Base-by-base conservation (phyloP, 108 stramenopile species). In the Nannochloropsis salina region DNA sequence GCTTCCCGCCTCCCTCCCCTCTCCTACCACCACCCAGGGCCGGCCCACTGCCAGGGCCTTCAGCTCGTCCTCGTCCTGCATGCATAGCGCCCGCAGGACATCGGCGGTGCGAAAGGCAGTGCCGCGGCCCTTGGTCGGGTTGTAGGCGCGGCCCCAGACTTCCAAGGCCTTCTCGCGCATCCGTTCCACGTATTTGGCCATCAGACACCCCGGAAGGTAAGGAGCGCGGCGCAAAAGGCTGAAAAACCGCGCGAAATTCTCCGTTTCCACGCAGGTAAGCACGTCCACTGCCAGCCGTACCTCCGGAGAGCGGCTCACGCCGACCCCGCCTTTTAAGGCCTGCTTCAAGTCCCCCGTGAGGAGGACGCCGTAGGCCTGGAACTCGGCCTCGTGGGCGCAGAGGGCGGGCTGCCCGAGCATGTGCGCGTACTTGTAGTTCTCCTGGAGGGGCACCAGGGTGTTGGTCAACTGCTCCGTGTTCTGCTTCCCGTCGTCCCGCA, bases 331-430 rank as follows among this genome's bases (percentile, higher is more conserved):
- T 8, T 74, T 74, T 2, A 74, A n/a, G 6, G 61, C 61, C 6
- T 74, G 61, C n/a, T 74, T 74, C n/a, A 74, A 74, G 61, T 74
- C 61, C n/a, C 61, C 61, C 5, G 61, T 74, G 20, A 74, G n/a
- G 8, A 74, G 61, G 20, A 74, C 61, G 2, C 20, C 15, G n/a
- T 74, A 74, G 4, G 61, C 15, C 4, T 74, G 61, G 61, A 74
- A 74, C 3, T 74, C 61, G 4, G 61, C 61, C 61, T 74, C 61
- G 61, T 74, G 61, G 20, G 15, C n/a, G 61, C 61, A 74, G 61
- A 74, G 61, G 61, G 6, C n/a, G 15, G 61, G 61, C 6, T 74
- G 61, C 20, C n/a, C 20, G 61, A 74, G 61, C 61, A 74, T 74
- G 61, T 74, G 61, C 20, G 61, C 61, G 6, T 74, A 74, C 20